Evolutionary conservation across 2,329 filamentous ascomycete species (phyloP).

Genomic region (Botrytis elliptica): DNA sequence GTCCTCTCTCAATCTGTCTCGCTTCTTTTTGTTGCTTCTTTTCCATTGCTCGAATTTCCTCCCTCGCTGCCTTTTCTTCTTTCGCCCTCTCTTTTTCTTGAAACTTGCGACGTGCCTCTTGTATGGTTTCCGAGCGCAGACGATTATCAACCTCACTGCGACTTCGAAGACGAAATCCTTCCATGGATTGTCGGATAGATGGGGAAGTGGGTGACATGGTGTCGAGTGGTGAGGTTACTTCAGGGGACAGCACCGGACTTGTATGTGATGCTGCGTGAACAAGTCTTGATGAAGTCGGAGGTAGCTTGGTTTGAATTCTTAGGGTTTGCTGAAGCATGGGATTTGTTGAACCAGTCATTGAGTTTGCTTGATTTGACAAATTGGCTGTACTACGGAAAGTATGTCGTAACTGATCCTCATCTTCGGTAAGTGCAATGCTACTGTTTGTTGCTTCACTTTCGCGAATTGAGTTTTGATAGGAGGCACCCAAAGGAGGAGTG

Average conservation of each 20-base stretch:
- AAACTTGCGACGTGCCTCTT: constrained; percentile 61
- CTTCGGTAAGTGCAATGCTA: constrained; percentile 36
- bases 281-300: constrained; percentile 32
- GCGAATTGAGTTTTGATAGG: constrained; percentile 56
- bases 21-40: constrained; percentile 58
- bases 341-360: constrained; percentile 27
- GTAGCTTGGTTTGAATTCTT: constrained; percentile 35
- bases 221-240: constrained; percentile 27
- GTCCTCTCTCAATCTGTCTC: constrained; percentile 47
- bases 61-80: constrained; percentile 60
- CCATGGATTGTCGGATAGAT: constrained; percentile 58
- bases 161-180: constrained; percentile 60
- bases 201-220: constrained; percentile 44
- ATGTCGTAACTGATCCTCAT: constrained; percentile 35
- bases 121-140: constrained; percentile 56
- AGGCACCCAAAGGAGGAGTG: constrained; percentile 52
- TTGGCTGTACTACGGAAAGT: constrained; percentile 34
- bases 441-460: constrained; percentile 52
- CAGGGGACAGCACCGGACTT: constrained; percentile 29
- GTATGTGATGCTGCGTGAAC: constrained; percentile 34
- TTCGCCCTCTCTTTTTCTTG: constrained; percentile 60
- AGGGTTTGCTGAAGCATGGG: constrained; percentile 29
- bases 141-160: constrained; percentile 59
- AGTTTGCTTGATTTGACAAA: constrained; percentile 30
- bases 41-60: constrained; percentile 58